These are phyloP conservation scores for Kodamaea sagamina DNA, from an alignment of 805 yeast genomes.

Conservation along the genomic window DNA sequence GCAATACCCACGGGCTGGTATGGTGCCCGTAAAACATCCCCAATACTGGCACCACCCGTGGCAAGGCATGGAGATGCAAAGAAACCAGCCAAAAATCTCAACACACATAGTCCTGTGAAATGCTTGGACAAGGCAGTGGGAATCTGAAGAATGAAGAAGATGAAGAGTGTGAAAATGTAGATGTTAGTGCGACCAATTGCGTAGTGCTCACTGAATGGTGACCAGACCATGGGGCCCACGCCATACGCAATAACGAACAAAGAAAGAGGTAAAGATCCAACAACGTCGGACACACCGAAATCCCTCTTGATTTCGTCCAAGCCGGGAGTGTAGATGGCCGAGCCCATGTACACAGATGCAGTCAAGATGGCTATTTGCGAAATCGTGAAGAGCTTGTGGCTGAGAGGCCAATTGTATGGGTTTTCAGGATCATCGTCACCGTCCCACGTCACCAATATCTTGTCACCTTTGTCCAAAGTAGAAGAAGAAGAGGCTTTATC, in stretches of 20 bases:
- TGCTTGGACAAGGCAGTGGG: slow-evolving; percentile 55
- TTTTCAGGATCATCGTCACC: slow-evolving; percentile 54
- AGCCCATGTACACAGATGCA: slow-evolving; percentile 54
- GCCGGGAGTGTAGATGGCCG: slow-evolving; percentile 59
- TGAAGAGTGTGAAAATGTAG: slow-evolving; percentile 47
- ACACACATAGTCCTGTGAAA: slow-evolving; percentile 50
- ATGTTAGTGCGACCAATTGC: slow-evolving; percentile 54
- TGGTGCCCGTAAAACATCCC: slow-evolving; percentile 48
- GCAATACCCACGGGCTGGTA: slow-evolving; percentile 49
- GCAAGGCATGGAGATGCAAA: slow-evolving; percentile 48
- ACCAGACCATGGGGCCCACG: slow-evolving; percentile 57
- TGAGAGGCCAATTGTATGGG: slow-evolving; percentile 57
- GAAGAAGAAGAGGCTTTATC: not conserved
- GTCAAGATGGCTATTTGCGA: slow-evolving; percentile 47
- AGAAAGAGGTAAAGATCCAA: slow-evolving; percentile 53
- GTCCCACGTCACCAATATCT: slow-evolving; percentile 32
- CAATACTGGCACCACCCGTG: slow-evolving; percentile 58
- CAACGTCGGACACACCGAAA: slow-evolving; percentile 45
- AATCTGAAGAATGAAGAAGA: slow-evolving; percentile 54
- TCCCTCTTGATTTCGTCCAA: slow-evolving; percentile 45
- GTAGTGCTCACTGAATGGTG: slow-evolving; percentile 61
- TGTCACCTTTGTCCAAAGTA: slow-evolving; percentile 18
- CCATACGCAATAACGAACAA: slow-evolving; percentile 63
- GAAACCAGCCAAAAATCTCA: slow-evolving; percentile 56
- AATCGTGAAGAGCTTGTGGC: slow-evolving; percentile 40